Base-by-base conservation (phyloP, 257 asterid genomes). In the Nicotiana sylvestris region DNA sequence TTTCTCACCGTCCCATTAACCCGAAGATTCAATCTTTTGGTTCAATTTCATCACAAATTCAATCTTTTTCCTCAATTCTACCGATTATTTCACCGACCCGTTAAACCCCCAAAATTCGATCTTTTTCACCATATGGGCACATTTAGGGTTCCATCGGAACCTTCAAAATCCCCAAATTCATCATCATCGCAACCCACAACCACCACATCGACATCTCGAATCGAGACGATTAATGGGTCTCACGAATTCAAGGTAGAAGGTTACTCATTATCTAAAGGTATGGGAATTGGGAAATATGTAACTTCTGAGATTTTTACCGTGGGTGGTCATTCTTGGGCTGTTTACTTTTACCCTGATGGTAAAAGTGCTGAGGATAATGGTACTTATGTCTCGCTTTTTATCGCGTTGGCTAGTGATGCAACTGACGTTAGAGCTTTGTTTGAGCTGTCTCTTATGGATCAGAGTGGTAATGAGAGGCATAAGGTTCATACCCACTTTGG, bases 401-500 rank as follows among this genome's bases (percentile, higher is more conserved):
- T 83, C 18, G 85, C 85, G 15, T 43, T 83, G n/a, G 85, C 85
- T 7, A 83, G 85, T 37, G 85, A 83, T 21, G 85, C 81, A 6
- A 83, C 82, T 18, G 85, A 83, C 53, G 85, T 83, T 57, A 65
- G 85, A 39, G 85, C 85, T 60, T 70, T 83, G 74, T 83, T 83
- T 35, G 85, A 83, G 78, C 77, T 83, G 78, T 61, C 85, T 46
- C 74, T 83, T 27, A 61, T 76, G 85, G 85, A 83, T 83, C 85
- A 83, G 82, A 83, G 85, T 17, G 85, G 85, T 4, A 76, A 83
- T 7, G 85, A 43, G 46, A 83, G 78, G 67, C 85, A 83, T 66
- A 83, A 83, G 82, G 68, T 83, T 32, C 85, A 83, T 77, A 76
- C 77, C 55, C 85, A 83, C 66, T 83, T 83, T 66, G 85, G 85